Base-by-base conservation (phyloP, 2,329 filamentous ascomycete species). In the Myriosclerotinia duriaeana region DNA sequence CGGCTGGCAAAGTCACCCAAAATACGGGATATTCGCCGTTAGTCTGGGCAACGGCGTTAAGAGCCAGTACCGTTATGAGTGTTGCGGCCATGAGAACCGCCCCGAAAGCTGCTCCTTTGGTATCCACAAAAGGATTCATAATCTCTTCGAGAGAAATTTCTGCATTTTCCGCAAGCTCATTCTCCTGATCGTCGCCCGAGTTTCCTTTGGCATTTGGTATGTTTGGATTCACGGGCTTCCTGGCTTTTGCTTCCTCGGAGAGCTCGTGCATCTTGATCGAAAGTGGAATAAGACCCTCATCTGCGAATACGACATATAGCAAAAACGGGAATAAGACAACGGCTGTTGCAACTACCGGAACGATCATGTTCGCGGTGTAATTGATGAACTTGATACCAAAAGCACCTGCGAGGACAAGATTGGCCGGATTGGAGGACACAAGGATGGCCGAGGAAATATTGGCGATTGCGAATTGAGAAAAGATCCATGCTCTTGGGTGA, bases 361-460 rank as follows among this genome's bases (percentile, higher is more conserved):
- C 87, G 22, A 92, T 88, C 83, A 92, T 89, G 73, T 92, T 90
- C n/a, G 87, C 89, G 0, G 89, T 91, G 73, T 92, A 92, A 52
- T 85, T 81, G 73, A 92, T 85, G 75, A 92, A 92, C 61, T 84
- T 88, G 78, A 92, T 88, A 4, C 84, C 73, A 73, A 92, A 92
- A 2, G 89, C 89, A 5, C 89, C 89, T 0, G 89, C 88, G 0
- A 92, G 82, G 0, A 92, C 89, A 9, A 92, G 82, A 65, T 92
- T 92, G 2, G 90, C 92, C 0, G 90, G 90, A 68, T 92, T 92
- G 0, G 89, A 92, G 0, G 89, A 92, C 12, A 93, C 90, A 11
- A 93, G 80, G 34, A 92, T 90, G 0, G 90, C 89, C 0, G 89
- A 92, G 2, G 86, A 87, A 58, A 92, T 89, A 69, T 92, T 92